A percentile compares a stretch with the other conserved stretches of the same genome.
These are phyloP conservation scores for Melampsora occidentalis DNA, from an alignment of 1,284 basidiomycete genomes.

Conservation along the genomic window DNA sequence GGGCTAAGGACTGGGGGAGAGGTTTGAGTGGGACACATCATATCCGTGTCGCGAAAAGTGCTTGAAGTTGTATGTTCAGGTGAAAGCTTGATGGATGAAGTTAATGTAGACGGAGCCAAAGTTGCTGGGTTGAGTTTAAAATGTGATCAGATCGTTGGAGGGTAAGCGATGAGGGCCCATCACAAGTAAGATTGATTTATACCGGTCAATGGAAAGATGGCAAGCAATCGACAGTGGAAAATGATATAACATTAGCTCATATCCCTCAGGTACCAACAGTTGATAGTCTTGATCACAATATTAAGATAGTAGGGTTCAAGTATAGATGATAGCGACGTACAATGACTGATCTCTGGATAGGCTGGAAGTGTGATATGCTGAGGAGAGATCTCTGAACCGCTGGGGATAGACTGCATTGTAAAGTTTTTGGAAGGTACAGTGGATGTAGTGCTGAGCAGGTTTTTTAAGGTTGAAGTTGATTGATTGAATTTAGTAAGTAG, in stretches of 20 bases:
- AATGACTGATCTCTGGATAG: conserved; percentile 4
- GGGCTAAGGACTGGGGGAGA: background rate
- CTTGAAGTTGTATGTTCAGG: background rate
- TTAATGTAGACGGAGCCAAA: background rate
- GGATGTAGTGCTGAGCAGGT: background rate
- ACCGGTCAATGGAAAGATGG: background rate
- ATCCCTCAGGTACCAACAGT: no score
- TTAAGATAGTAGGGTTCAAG: no score
- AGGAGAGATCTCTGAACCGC: background rate
- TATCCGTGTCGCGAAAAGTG: conserved; percentile 1
- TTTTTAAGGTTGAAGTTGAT: no score
- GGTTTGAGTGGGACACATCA: background rate
- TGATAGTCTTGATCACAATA: no score
- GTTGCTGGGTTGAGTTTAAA: background rate
- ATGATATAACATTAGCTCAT: no score
- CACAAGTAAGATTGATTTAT: background rate
- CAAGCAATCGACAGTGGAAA: background rate
- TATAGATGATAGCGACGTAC: conserved; percentile 6
- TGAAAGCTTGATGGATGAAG: background rate
- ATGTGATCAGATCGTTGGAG: background rate
- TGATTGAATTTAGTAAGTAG: no score
- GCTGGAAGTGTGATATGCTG: background rate
- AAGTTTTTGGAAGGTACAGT: background rate
- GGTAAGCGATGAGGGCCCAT: background rate
- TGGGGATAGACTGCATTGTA: background rate